phyloP scores from a whole-genome alignment of 177 flowering plant species.

The Telopea speciosissima region DNA sequence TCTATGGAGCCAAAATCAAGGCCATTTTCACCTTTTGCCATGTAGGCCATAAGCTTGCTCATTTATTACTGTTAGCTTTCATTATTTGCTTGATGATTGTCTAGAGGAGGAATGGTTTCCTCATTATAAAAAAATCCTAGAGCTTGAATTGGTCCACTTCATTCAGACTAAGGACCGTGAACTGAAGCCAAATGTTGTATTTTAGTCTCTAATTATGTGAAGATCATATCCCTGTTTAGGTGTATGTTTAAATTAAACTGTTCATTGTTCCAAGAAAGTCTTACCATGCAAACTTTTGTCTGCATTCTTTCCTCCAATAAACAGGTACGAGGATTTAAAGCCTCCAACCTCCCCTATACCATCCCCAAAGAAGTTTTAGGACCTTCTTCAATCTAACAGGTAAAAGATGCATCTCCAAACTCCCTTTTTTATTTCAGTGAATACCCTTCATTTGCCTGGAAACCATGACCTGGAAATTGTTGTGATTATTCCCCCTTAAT shows the following conservation, averaged over 20 bases:
- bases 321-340: constrained; percentile 86
- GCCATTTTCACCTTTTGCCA: constrained; percentile 64
- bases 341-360: constrained; percentile 72
- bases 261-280: background rate
- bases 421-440: background rate
- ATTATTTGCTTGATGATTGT: background rate
- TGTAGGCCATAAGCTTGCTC: constrained; percentile 27
- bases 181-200: no score
- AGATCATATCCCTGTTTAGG: background rate
- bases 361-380: constrained; percentile 24
- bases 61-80: background rate
- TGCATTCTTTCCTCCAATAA: constrained; percentile 2
- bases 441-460: background rate
- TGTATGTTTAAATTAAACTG: background rate
- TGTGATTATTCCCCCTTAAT: no score
- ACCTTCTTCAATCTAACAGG: background rate
- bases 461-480: no score
- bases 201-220: no score
- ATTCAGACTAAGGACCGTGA: no score
- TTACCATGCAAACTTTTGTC: background rate
- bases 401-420: background rate
- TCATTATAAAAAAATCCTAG: background rate
- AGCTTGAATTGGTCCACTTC: background rate
- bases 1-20: constrained; percentile 25
- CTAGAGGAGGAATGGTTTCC: background rate